Evolutionary conservation across 2,329 filamentous ascomycete species (phyloP).

Genomic region (Monilinia fructicola): DNA sequence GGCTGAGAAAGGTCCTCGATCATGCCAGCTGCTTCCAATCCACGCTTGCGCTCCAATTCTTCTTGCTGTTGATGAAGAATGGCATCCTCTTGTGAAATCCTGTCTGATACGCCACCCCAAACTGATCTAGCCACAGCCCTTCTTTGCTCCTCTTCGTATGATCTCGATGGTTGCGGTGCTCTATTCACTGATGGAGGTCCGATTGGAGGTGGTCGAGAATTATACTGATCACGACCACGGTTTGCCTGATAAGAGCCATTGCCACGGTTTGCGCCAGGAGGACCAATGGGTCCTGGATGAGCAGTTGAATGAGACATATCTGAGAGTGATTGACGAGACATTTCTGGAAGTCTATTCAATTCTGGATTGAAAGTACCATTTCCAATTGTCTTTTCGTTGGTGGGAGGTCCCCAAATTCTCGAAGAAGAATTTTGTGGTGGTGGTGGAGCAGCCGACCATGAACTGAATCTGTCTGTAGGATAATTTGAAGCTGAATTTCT

Average conservation of each 20-base stretch:
- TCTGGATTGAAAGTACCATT: conserved; percentile 74
- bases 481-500: conserved; percentile 37
- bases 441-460: conserved; percentile 46
- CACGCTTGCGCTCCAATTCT: conserved; percentile 33
- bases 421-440: conserved; percentile 45
- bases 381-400: conserved; percentile 68
- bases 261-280: conserved; percentile 35
- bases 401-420: conserved; percentile 70
- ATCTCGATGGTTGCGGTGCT: conserved; percentile 28
- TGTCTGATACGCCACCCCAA: conserved; percentile 36
- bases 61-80: conserved; percentile 29
- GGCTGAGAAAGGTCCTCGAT: conserved; percentile 28
- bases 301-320: conserved; percentile 30
- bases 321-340: conserved; percentile 36
- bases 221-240: conserved; percentile 39
- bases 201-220: conserved; percentile 38
- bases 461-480: conserved; percentile 53
- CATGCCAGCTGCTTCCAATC: conserved; percentile 34
- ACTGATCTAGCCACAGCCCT: conserved; percentile 16
- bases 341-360: conserved; percentile 47
- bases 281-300: conserved; percentile 41
- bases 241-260: conserved; percentile 36
- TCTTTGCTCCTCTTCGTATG: conserved; percentile 30
- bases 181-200: conserved; percentile 33
- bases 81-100: conserved; percentile 34